Percentiles rank a stretch among this genome's conserved stretches.
Conservation (phyloP, 83 land plant species). For the Thuja plicata region DNA sequence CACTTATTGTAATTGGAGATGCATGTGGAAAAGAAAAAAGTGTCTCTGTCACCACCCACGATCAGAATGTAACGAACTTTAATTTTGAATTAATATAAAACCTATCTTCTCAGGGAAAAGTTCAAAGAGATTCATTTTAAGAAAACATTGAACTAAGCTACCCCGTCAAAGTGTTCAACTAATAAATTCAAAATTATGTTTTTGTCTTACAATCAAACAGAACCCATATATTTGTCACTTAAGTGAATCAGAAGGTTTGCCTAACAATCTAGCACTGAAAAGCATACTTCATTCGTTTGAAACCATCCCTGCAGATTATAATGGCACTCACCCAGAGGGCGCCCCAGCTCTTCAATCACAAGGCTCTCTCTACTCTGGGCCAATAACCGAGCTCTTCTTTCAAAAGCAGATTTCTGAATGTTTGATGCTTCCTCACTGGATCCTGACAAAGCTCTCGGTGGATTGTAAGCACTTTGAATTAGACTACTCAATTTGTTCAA, state of each 20-base stretch:
- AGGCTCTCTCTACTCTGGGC: conserved; percentile 3
- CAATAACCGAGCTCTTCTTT: neutral
- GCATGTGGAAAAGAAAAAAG: neutral
- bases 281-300: neutral
- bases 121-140: neutral
- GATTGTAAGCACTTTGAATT: neutral
- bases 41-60: neutral
- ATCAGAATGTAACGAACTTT: neutral
- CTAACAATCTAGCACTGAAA: neutral
- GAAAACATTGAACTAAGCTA: neutral
- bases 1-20: neutral
- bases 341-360: conserved; percentile 14
- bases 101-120: neutral
- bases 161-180: neutral
- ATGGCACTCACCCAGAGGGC: conserved; percentile 5
- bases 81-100: neutral
- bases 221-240: neutral
- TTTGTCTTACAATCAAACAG: neutral
- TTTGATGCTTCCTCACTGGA: conserved; percentile 13
- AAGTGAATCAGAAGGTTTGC: neutral
- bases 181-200: neutral
- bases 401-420: neutral
- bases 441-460: conserved; percentile 12
- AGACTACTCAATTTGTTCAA: neutral
- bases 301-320: neutral